phyloP scores from a whole-genome alignment of 2,329 filamentous ascomycete species.

The Cladophialophora bantiana region DNA sequence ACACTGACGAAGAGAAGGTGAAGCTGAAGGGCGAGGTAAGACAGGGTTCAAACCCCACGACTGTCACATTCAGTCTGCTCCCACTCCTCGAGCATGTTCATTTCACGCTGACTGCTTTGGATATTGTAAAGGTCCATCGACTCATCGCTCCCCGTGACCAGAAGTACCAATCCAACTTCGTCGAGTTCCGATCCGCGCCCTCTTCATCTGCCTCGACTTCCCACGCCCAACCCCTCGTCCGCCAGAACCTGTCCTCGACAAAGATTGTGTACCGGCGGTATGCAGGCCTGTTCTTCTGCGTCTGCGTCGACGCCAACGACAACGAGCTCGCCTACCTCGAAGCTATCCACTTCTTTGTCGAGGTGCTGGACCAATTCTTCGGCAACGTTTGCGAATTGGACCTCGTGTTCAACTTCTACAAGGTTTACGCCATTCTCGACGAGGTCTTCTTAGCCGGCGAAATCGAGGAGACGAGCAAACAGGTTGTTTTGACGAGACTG shows the following conservation, averaged over 20 bases:
- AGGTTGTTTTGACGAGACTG: conserved; percentile 90
- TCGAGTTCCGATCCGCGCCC: conserved; percentile 69
- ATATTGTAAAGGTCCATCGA: conserved; percentile 78
- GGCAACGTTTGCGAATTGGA: conserved; percentile 99
- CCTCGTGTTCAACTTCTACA: conserved; percentile 77
- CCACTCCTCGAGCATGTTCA: conserved; percentile 1
- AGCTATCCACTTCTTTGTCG: conserved; percentile 99
- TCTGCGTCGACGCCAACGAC: conserved; percentile 97
- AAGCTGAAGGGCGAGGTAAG: conserved; percentile 95
- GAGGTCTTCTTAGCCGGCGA: conserved; percentile 98
- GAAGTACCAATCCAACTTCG: conserved; percentile 99
- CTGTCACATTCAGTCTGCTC: not conserved
- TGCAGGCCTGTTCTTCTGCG: conserved; percentile 98
- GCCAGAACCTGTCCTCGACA: conserved; percentile 56
- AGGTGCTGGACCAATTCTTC: conserved; percentile 98
- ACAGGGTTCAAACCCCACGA: conserved; percentile 28
- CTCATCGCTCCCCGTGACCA: conserved; percentile 97
- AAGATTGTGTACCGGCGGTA: conserved; percentile 98
- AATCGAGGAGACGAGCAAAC: conserved; percentile 98
- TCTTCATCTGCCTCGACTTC: conserved; percentile 23
- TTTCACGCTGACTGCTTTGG: not conserved
- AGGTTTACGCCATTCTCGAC: conserved; percentile 96
- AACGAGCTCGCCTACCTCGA: conserved; percentile 97
- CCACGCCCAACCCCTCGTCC: conserved; percentile 36
- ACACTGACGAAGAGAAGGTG: conserved; percentile 98